Conservation (phyloP, 805 yeast genomes). For the Grigorovia humatica region DNA sequence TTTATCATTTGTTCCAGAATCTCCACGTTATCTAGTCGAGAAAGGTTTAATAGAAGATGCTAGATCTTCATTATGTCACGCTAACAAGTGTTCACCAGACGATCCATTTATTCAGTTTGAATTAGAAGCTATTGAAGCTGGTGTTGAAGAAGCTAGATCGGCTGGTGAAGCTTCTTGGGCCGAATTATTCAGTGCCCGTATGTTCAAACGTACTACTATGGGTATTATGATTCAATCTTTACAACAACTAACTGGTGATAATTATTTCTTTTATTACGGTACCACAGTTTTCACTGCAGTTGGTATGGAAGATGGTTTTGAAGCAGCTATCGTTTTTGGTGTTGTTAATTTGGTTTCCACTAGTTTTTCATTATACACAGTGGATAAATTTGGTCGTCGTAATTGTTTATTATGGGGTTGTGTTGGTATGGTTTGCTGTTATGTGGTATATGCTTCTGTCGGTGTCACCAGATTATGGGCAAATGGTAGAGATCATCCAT, state of each 20-base stretch:
- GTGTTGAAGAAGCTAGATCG: slow-evolving; percentile 46
- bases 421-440: slow-evolving; percentile 37
- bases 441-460: slow-evolving; percentile 44
- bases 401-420: slow-evolving; percentile 39
- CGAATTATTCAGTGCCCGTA: slow-evolving; percentile 49
- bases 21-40: slow-evolving; percentile 58
- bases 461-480: slow-evolving; percentile 43
- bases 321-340: slow-evolving; percentile 52
- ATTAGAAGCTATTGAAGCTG: slow-evolving; percentile 46
- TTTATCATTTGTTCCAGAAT: slow-evolving; percentile 55
- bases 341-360: slow-evolving; percentile 51
- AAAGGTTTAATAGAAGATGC: slow-evolving; percentile 51
- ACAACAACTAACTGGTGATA: slow-evolving; percentile 61
- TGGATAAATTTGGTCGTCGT: slow-evolving; percentile 48
- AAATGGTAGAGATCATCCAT: slow-evolving; percentile 32
- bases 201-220: slow-evolving; percentile 45
- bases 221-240: slow-evolving; percentile 50
- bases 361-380: slow-evolving; percentile 40
- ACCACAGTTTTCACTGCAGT: slow-evolving; percentile 53
- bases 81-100: slow-evolving; percentile 46
- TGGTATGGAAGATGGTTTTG: slow-evolving; percentile 48
- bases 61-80: slow-evolving; percentile 44
- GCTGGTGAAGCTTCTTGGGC: slow-evolving; percentile 62
- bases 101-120: slow-evolving; percentile 48
- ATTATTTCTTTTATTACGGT: slow-evolving; percentile 61